Evolutionary conservation across 1,139 yeast genomes (phyloP).

Genomic region (Suzukiozyma palmioleophila): DNA sequence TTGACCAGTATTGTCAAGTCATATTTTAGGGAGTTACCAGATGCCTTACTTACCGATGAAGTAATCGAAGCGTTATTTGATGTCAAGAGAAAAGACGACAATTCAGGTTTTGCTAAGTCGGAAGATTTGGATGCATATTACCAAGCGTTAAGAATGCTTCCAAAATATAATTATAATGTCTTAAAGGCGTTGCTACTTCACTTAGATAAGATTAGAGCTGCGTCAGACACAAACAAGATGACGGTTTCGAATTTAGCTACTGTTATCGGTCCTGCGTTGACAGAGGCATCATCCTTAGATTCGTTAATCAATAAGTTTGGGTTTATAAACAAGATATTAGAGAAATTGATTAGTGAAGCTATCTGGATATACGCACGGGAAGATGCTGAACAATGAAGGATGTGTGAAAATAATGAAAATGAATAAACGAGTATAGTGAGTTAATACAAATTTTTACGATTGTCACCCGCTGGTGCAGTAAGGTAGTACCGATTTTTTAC

Average conservation of each 20-base stretch:
- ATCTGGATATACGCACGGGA: constrained; percentile 31
- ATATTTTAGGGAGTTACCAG: constrained; percentile 84
- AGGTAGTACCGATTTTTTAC: too few species aligned
- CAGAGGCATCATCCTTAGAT: constrained; percentile 53
- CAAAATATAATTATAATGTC: constrained; percentile 62
- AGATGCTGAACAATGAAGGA: not conserved
- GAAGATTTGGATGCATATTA: constrained; percentile 35
- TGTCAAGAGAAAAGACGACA: constrained; percentile 23
- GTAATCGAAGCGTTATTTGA: constrained; percentile 48
- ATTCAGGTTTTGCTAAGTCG: constrained; percentile 10
- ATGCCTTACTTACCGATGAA: constrained; percentile 65
- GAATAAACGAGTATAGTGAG: too few species aligned
- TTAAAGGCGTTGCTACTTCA: constrained; percentile 67
- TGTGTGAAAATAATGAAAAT: too few species aligned
- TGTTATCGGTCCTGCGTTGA: constrained; percentile 61
- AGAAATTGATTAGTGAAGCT: constrained; percentile 43
- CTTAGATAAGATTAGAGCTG: constrained; percentile 55
- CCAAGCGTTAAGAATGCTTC: constrained; percentile 47
- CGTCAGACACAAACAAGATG: constrained; percentile 68
- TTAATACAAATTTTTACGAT: too few species aligned
- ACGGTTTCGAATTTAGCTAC: constrained; percentile 77
- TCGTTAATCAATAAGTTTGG: constrained; percentile 50
- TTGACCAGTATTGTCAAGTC: constrained; percentile 87
- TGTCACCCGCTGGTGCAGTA: too few species aligned
- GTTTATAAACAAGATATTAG: constrained; percentile 50